phyloP scores from a whole-genome alignment of 164 flowering plant genomes.

The Cinnamomum micranthum region DNA sequence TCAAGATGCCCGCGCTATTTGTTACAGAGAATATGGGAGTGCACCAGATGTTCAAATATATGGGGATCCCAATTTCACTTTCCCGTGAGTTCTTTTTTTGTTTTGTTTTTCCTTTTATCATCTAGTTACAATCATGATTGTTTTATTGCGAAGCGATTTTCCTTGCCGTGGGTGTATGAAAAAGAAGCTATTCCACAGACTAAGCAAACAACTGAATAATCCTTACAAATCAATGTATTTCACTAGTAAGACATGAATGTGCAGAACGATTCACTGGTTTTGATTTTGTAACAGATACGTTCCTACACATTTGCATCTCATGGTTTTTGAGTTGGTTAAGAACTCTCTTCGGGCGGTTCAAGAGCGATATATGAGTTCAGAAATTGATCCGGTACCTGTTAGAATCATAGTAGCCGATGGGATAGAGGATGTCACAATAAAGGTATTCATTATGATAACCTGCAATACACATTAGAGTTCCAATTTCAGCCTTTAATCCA shows the following conservation, averaged over 20 bases:
- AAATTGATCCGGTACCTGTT: constrained; percentile 72
- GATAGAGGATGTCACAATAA: constrained; percentile 92
- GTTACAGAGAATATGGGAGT: constrained; percentile 78
- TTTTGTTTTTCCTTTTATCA: too few relatives aligned
- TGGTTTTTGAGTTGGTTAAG: constrained; percentile 97
- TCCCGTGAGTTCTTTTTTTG: constrained; percentile 53
- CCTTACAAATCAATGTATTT: too few relatives aligned
- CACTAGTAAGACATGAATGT: too few relatives aligned
- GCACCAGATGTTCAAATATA: constrained; percentile 79
- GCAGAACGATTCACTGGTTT: background rate
- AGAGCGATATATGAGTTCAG: constrained; percentile 81
- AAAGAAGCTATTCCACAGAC: too few relatives aligned
- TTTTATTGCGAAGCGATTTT: too few relatives aligned
- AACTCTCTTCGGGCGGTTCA: constrained; percentile 97
- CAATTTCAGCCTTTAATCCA: too few relatives aligned
- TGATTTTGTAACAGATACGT: constrained; percentile 60
- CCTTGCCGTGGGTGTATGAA: background rate
- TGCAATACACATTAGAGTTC: too few relatives aligned
- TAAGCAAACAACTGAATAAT: too few relatives aligned
- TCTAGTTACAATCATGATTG: background rate
- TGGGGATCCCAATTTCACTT: constrained; percentile 85
- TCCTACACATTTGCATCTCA: constrained; percentile 88
- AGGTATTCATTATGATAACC: constrained; percentile 31
- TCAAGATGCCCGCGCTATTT: constrained; percentile 84
- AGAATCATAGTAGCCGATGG: constrained; percentile 96